Percentiles rank a stretch among this genome's conserved stretches.
Conservation (phyloP, 2,329 filamentous ascomycete genomes). For the Ophiostoma ulmi region DNA sequence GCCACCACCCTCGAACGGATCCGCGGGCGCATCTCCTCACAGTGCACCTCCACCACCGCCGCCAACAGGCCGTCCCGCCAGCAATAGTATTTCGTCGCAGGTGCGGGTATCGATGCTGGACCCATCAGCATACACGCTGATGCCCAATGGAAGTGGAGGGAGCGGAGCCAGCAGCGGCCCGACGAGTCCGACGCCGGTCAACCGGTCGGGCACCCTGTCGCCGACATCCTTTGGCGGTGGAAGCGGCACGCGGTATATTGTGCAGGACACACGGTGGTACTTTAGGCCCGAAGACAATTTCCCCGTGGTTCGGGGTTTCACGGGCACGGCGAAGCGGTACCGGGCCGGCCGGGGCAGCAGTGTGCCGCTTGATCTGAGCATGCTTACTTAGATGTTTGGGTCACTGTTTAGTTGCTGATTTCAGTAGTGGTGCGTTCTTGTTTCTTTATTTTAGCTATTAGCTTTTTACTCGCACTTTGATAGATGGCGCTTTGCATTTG, state of each 20-base stretch:
- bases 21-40: slow-evolving; percentile 24
- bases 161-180: slow-evolving; percentile 30
- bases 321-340: slow-evolving; percentile 70
- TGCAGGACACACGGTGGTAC: slow-evolving; percentile 77
- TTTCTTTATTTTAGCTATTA: neutral
- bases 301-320: slow-evolving; percentile 78
- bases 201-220: slow-evolving; percentile 26
- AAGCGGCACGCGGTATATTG: slow-evolving; percentile 44
- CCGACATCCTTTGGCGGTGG: slow-evolving; percentile 30
- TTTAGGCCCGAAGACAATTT: slow-evolving; percentile 79
- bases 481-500: slow-evolving; percentile 11
- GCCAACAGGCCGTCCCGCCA: slow-evolving; percentile 31
- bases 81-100: slow-evolving; percentile 40
- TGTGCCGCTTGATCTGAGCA: slow-evolving; percentile 78
- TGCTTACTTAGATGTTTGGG: slow-evolving; percentile 14
- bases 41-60: slow-evolving; percentile 34
- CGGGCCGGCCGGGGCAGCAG: slow-evolving; percentile 88
- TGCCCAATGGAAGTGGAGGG: slow-evolving; percentile 59
- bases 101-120: slow-evolving; percentile 63
- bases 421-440: neutral
- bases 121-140: slow-evolving; percentile 69
- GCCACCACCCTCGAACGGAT: slow-evolving; percentile 21
- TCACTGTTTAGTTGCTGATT: neutral
- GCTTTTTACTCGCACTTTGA: neutral
- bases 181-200: slow-evolving; percentile 41